A percentile compares a stretch with the other conserved stretches of the same genome.
Conservation (phyloP, 2,329 filamentous ascomycete genomes). For the Penicillium glabrum region DNA sequence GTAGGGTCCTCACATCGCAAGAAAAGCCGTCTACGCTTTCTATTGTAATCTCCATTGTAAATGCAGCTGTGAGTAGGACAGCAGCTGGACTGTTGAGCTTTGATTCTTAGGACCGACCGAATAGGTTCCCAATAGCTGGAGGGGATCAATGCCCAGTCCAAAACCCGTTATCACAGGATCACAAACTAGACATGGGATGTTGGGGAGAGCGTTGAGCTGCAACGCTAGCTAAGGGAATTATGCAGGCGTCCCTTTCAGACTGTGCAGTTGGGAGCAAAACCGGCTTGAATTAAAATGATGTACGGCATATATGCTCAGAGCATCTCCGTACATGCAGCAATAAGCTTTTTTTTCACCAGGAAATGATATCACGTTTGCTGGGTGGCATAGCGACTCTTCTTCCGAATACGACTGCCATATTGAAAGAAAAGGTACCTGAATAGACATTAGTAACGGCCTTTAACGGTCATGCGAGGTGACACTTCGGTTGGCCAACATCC, state of each 20-base stretch:
- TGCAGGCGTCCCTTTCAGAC: conserved; percentile 6
- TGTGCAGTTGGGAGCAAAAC: neutral
- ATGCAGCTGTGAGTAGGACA: conserved; percentile 14
- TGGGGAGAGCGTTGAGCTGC: conserved; percentile 4
- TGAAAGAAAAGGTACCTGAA: conserved; percentile 46
- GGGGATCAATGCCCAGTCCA: neutral
- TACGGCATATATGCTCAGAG: neutral
- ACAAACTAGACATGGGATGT: neutral
- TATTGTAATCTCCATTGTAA: conserved; percentile 13
- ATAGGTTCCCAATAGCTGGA: neutral
- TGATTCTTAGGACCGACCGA: neutral
- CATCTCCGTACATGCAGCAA: neutral
- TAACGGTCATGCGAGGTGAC: neutral
- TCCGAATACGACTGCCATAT: conserved; percentile 43
- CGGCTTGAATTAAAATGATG: neutral
- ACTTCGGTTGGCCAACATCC: neutral
- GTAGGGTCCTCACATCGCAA: neutral
- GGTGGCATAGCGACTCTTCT: conserved; percentile 41
- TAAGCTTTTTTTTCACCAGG: neutral
- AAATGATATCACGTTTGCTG: conserved; percentile 21
- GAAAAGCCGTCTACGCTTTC: neutral
- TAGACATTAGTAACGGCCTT: neutral
- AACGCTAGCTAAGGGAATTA: conserved; percentile 1
- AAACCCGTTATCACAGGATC: neutral
- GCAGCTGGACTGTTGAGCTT: conserved; percentile 6